Evolutionary conservation across 805 yeast species (phyloP), one percentile per base, ranked within the genome.

Genomic region (Wickerhamomyces alni): DNA sequence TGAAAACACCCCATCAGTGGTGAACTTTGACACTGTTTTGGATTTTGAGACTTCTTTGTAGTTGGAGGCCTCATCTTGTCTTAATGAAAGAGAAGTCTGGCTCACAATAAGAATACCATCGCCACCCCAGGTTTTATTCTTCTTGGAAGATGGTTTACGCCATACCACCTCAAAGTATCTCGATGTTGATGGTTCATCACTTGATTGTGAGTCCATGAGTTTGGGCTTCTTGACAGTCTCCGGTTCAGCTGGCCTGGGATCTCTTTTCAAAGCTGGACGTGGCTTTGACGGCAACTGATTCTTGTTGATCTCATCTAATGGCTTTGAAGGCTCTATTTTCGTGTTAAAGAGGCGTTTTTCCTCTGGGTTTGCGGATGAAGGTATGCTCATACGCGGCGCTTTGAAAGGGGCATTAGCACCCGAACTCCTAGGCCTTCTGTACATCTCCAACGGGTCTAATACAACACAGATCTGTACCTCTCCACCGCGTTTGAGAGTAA

Each of bases 41-140:
- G 42, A 30, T 17, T 44, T 45, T 3, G 47, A 13, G 29, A 44
- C 43, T 50, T 46, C 68, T 65, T 39, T 62, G 49, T 39, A 48
- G 41, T 40, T 51, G 36, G 40, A 66, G 15, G 58, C 51, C 18
- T 55, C 51, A 30, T 63, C 70, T 11, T 53, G 47, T 34, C 65
- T 58, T 15, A 70, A 52, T 12, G 59, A 50, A 0, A 62, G 34
- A 18, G 40, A 35, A 0, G 57, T 52, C 2, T 51, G 40, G 1
- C 50, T 45, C n/a, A 70, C 55, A 0, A 61, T 50, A 13, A 82
- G 63, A 26, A 63, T 60, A 0, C 96, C 98, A 62, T 93, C 98
- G 2, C 95, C 95, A 40, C 87, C 94, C 99, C 99, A 93, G 0
- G 87, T 80, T 57, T 89, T 89, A 58, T 88, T 79, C 67, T 91